Conservation (phyloP, 306 rosid species). For the Vigna trinervia region DNA sequence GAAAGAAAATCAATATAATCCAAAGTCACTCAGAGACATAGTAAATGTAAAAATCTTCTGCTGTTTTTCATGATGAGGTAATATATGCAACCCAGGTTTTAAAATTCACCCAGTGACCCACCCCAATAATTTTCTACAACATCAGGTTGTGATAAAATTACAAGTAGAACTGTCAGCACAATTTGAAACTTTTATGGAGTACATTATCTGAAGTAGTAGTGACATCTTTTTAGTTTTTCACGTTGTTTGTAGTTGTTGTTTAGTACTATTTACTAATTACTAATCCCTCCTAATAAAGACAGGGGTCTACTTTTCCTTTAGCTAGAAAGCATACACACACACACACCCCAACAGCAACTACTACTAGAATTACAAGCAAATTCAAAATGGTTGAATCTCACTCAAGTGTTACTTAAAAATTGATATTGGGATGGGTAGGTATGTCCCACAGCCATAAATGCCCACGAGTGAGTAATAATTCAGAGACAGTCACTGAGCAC, state of each 20-base stretch:
- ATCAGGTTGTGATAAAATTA: neutral
- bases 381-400: neutral
- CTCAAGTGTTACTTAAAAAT: conserved; percentile 21
- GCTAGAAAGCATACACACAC: neutral
- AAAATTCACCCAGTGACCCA: neutral
- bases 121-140: too few relatives aligned
- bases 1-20: neutral
- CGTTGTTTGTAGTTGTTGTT: neutral
- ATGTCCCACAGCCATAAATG: conserved; percentile 52
- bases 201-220: neutral
- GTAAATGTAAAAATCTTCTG: conserved; percentile 2
- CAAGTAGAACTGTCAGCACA: neutral
- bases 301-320: conserved; percentile 59
- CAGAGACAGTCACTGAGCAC: conserved; percentile 47
- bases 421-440: neutral
- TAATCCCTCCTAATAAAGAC: conserved; percentile 62
- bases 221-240: neutral
- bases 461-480: conserved; percentile 52
- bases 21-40: neutral
- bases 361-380: conserved; percentile 9
- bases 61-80: neutral
- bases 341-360: neutral
- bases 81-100: neutral
- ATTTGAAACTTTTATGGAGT: neutral
- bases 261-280: conserved; percentile 7